phyloP scores from a whole-genome alignment of 345 rosid species.

The Syzygium aromaticum region DNA sequence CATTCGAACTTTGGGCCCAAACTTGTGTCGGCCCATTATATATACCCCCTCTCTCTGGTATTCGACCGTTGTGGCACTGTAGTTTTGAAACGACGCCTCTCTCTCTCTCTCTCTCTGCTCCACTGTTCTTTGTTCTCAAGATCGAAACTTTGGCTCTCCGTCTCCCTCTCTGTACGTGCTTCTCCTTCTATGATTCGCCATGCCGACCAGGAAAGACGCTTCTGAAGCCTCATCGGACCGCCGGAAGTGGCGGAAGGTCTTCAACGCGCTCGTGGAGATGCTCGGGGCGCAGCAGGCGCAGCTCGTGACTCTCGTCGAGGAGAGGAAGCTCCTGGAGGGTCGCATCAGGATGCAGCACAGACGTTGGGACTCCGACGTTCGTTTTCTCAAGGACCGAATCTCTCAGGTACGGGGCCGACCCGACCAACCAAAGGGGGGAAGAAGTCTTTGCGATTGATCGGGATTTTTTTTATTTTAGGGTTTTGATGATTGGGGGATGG shows the following conservation, averaged over 20 bases:
- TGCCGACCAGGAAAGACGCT: constrained; percentile 16
- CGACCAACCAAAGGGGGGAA: not conserved
- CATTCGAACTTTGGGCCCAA: not conserved
- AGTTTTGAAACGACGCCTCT: not conserved
- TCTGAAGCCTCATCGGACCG: constrained; percentile 26
- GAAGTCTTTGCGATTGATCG: not conserved
- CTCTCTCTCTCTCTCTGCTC: not conserved
- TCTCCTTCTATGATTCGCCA: not conserved
- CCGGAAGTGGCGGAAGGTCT: constrained; percentile 50
- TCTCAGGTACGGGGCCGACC: constrained; percentile 25
- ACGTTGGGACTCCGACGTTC: constrained; percentile 39
- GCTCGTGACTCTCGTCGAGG: constrained; percentile 44
- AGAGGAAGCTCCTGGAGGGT: constrained; percentile 53
- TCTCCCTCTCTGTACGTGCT: not conserved
- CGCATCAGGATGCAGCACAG: constrained; percentile 31
- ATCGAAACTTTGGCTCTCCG: not conserved
- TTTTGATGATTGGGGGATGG: not conserved
- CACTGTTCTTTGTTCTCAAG: not conserved
- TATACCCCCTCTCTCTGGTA: not conserved
- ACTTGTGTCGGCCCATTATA: not conserved
- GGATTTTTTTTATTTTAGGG: constrained; percentile 15
- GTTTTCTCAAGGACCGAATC: constrained; percentile 34
- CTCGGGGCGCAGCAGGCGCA: constrained; percentile 54
- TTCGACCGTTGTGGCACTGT: not conserved
- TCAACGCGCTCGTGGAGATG: constrained; percentile 36